Base-by-base conservation (phyloP, 2,329 filamentous ascomycete genomes). In the Colletotrichum australisinense region DNA sequence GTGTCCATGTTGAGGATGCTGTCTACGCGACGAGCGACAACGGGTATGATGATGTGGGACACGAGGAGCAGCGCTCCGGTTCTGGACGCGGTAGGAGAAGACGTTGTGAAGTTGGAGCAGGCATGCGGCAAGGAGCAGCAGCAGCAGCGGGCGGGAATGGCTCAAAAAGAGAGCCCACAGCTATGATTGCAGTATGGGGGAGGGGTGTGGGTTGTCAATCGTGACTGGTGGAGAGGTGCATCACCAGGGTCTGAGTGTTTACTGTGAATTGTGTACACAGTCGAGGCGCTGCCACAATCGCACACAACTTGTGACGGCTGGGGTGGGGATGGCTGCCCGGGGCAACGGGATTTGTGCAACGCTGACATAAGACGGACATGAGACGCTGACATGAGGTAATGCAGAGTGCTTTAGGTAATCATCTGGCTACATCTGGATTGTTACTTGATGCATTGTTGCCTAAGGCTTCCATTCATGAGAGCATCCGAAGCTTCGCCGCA, bases 51-150 rank as follows among this genome's bases (percentile, higher is more conserved):
- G 56, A 75, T 73, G 63, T 76, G 79, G 68, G 80, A 80, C 75
- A 81, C 78, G 76, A 84, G 80, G 78, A 84, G 82, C 80, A 83
- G 75, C 69, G 81, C 81, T 80, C 83, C 83, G 58, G 79, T 69
- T 28, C 76, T 76, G 64, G 78, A 77, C 73, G 79, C 75, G 59
- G 78, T 77, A 74, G 78, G 76, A 63, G 73, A 73, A 76, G 75
- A 77, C 75, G 77, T 78, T 63, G 72, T 77, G 75, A 76, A 77
- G 63, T 71, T 78, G 74, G 59, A 74, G 69, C 67, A 63, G 56
- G 49, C 71, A 66, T 72, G 49, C 64, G 65, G 35, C 26, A 46
- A 55, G 53, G 38, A 30, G 59, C 16, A 42, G 38, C 38, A 19
- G 16, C 46, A 49, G 32, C 32, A 35, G 32, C 32, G 55, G 62